Evolutionary conservation across 129 eudicot genomes (phyloP).

Genomic region (Dittrichia graveolens): DNA sequence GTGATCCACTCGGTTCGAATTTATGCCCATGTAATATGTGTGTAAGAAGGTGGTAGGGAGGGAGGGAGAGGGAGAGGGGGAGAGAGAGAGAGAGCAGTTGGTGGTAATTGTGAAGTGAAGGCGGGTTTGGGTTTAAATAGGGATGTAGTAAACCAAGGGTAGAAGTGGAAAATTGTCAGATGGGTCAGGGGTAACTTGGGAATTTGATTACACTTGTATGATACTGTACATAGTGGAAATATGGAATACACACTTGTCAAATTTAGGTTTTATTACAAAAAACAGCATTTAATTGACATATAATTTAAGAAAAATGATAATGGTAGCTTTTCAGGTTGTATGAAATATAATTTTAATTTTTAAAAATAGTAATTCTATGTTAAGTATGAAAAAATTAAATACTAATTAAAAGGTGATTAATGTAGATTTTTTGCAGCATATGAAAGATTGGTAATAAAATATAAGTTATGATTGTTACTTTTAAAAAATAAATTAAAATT

Average conservation of each 20-base stretch:
- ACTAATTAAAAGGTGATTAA: too few relatives aligned
- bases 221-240: not conserved
- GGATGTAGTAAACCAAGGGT: conserved; percentile 14
- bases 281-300: too few relatives aligned
- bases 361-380: too few relatives aligned
- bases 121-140: conserved; percentile 36
- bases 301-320: too few relatives aligned
- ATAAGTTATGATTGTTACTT: too few relatives aligned
- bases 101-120: conserved; percentile 29
- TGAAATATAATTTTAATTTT: too few relatives aligned
- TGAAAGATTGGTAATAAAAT: too few relatives aligned
- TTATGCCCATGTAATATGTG: conserved; percentile 40
- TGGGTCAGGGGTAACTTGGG: conserved; percentile 19
- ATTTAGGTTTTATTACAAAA: not conserved
- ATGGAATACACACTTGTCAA: conserved; percentile 33
- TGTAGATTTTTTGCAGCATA: too few relatives aligned
- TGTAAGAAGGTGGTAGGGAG: conserved; percentile 16
- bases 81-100: conserved; percentile 18
- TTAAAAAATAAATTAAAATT: too few relatives aligned
- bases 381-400: too few relatives aligned
- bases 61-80: not conserved
- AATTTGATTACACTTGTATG: not conserved
- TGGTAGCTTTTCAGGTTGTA: too few relatives aligned
- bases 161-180: not conserved
- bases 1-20: conserved; percentile 58